Evolutionary conservation across 257 asterid species (phyloP), one percentile per base, ranked within the genome.

Genomic region (Voacanga thouarsii): DNA sequence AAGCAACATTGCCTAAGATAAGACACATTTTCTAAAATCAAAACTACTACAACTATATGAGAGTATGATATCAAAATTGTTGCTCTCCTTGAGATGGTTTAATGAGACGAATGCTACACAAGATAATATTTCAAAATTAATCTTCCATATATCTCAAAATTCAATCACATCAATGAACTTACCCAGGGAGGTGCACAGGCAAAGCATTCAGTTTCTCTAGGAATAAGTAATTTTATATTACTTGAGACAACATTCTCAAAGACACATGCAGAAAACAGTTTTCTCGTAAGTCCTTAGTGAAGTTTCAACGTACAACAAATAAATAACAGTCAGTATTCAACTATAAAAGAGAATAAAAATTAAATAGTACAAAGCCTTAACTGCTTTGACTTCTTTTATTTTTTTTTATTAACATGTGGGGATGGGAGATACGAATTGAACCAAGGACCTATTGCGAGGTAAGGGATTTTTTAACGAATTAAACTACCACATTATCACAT

Each of bases 111-210:
- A 33, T n/a, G 45, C 15, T 30, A 23, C 71, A 64, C 23, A 7
- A 30, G 71, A 30, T 9, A 55, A 18, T 37, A 50, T 55, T 57
- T 71, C 28, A 24, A 67, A 6, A 19, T 71, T 68, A 65, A 77
- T 49, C 6, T 66, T 44, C 80, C 5, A 1, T 12, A 28, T 16
- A 28, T 1, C 41, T 49, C 30, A 21, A 81, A 16, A 43, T 50
- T n/a, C 47, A 63, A 45, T 37, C 24, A 12, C 55, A 78, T 33
- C 50, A 45, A 45, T 47, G 60, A 77, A 74, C 77, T 77, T 89
- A 95, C 99, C 98, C 93, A 81, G 60, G 99, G 99, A 68, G 99
- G 99, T 59, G 96, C 99, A 87, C 99, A 95, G 49, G 99, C 99
- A 89, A 95, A 95, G 88, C 99, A 95, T 15, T 98, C 99, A 72